Conservation (phyloP, 2,329 filamentous ascomycete genomes). For the Cadophora malorum region DNA sequence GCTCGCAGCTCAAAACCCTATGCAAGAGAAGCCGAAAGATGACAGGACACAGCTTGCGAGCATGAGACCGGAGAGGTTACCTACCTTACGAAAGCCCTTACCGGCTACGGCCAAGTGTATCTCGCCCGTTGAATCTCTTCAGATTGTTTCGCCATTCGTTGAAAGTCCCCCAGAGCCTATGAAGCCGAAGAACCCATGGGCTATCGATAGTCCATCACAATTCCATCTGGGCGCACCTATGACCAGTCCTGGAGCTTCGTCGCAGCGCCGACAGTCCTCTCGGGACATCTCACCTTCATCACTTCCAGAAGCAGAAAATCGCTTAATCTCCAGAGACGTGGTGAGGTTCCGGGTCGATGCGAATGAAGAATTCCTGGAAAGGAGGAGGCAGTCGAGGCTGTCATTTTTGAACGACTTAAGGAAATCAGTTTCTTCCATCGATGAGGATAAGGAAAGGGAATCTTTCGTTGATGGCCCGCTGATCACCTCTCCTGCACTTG, state of each 20-base stretch:
- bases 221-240: constrained; percentile 28
- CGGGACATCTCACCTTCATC: constrained; percentile 35
- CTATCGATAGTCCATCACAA: constrained; percentile 32
- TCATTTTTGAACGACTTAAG: constrained; percentile 39
- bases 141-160: constrained; percentile 10
- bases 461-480: constrained; percentile 23
- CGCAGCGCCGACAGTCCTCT: constrained; percentile 22
- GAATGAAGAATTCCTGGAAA: constrained; percentile 43
- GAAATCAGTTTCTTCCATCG: constrained; percentile 36
- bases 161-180: constrained; percentile 25
- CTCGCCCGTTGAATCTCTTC: constrained; percentile 22
- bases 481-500: constrained; percentile 26
- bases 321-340: constrained; percentile 39
- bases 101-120: constrained; percentile 18
- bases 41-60: constrained; percentile 29
- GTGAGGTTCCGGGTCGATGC: constrained; percentile 36
- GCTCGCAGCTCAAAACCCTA: constrained; percentile 22
- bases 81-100: constrained; percentile 23
- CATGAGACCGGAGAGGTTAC: constrained; percentile 27
- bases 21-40: constrained; percentile 21
- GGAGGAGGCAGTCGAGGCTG: constrained; percentile 37
- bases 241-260: constrained; percentile 17
- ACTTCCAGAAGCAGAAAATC: constrained; percentile 19
- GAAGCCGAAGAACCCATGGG: constrained; percentile 37
- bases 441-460: constrained; percentile 34